Base-by-base conservation (phyloP, 2,329 filamentous ascomycete genomes). In the Colletotrichum tamarilloi region DNA sequence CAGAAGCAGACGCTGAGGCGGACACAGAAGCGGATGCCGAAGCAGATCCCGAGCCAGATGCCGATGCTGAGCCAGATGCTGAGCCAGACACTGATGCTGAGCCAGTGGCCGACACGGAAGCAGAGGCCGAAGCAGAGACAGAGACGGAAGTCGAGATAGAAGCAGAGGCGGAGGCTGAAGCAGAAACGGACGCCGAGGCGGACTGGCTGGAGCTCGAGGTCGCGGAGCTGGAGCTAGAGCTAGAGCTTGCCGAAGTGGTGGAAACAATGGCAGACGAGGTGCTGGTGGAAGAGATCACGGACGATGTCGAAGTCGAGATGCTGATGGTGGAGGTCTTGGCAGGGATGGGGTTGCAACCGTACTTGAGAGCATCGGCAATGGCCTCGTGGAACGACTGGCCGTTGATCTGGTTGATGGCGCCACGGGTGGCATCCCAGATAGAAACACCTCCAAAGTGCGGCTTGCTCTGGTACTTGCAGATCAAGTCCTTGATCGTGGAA, bases 361-460 rank as follows among this genome's bases (percentile, higher is more conserved):
- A 82, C 71, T 78, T 68, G 59, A 86, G 78, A 11, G 82, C 81
- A 55, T 84, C 81, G 30, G 81, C 75, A 32, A 82, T 79, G 55
- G 81, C 77, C 60, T 84, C 74, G 72, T 83, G 80, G 73, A 82
- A 87, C 28, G 74, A 76, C 77, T 84, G 82, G 57, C 80, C 82
- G 22, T 77, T 55, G 55, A 79, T 73, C 5, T 76, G 16, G 75
- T 85, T 84, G 1, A 63, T 60, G 11, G 76, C 77, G 26, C 81
- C 84, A 7, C 78, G 79, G 35, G 79, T 81, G 28, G 84, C 80
- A 63, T 88, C 86, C 85, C 84, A 87, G 24, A 87, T 76, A 58
- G 85, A 86, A 60, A 87, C 77, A 76, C 86, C 86, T 19, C 84
- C 85, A 67, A 86, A 87, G 73, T 83, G 79, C 7, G 75, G n/a